Percentiles rank a stretch among this genome's conserved stretches.
Conservation (phyloP, 805 yeast species). For the Lachancea sp. region DNA sequence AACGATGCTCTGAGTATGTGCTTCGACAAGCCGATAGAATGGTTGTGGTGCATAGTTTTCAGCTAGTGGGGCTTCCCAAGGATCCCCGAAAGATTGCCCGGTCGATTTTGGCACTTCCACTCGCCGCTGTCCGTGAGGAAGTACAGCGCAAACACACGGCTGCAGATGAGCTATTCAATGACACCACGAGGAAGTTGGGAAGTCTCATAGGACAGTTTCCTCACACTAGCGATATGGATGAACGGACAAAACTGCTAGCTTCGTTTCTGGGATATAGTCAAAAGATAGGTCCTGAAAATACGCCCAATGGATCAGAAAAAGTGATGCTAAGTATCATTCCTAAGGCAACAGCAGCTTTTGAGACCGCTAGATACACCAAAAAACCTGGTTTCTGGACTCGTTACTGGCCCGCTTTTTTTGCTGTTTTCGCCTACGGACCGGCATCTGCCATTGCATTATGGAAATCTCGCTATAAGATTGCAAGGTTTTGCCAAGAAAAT, state of each 20-base stretch:
- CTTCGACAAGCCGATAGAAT: conserved; percentile 12
- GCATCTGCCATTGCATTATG: conserved; percentile 38
- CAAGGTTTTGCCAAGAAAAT: conserved; percentile 51
- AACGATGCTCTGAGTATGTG: conserved; percentile 4
- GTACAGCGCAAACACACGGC: conserved; percentile 9
- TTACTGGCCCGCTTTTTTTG: conserved; percentile 59
- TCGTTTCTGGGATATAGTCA: conserved; percentile 2
- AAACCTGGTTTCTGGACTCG: conserved; percentile 42
- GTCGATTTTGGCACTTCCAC: conserved; percentile 14
- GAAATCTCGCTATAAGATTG: conserved; percentile 47
- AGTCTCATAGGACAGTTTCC: conserved; percentile 15
- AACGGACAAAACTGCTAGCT: background rate
- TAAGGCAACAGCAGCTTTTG: conserved; percentile 1
- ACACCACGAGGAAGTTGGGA: conserved; percentile 18
- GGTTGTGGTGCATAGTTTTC: conserved; percentile 14
- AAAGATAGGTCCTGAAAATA: background rate
- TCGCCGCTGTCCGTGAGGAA: conserved; percentile 17
- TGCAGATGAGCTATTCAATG: conserved; percentile 8
- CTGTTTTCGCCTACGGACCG: conserved; percentile 49
- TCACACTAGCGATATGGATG: conserved; percentile 1
- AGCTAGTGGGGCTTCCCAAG: conserved; percentile 18
- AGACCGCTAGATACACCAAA: conserved; percentile 2
- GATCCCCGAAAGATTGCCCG: conserved; percentile 11
- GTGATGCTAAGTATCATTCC: conserved; percentile 3
- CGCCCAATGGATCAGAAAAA: conserved; percentile 9